Evolutionary conservation across 2,329 filamentous ascomycete genomes (phyloP).

Genomic region (Diaporthe sp.): DNA sequence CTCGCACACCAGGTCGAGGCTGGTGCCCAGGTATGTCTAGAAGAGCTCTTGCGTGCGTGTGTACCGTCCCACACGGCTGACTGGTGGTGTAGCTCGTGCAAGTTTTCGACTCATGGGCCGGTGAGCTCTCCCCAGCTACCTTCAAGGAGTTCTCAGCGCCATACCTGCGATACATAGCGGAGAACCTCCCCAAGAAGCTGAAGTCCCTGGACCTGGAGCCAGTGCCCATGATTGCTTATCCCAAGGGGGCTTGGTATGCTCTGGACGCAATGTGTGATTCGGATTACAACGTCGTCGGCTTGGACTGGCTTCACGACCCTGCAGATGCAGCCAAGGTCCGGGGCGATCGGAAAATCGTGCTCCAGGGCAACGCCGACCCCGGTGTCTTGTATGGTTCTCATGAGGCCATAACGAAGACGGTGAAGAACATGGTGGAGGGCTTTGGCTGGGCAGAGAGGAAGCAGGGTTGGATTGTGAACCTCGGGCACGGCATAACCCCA

Average conservation of each 20-base stretch:
- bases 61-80: constrained; percentile 24
- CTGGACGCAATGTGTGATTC: constrained; percentile 87
- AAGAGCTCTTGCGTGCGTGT: not conserved
- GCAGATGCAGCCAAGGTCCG: constrained; percentile 85
- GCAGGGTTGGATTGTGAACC: constrained; percentile 95
- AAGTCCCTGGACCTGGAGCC: constrained; percentile 78
- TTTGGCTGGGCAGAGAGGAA: constrained; percentile 81
- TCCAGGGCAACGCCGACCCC: constrained; percentile 97
- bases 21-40: constrained; percentile 78
- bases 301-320: constrained; percentile 95
- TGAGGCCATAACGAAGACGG: constrained; percentile 82
- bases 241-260: constrained; percentile 97
- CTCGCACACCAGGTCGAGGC: constrained; percentile 91
- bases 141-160: constrained; percentile 90
- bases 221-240: constrained; percentile 98
- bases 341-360: constrained; percentile 76
- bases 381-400: constrained; percentile 89
- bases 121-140: constrained; percentile 85
- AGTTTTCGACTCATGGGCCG: constrained; percentile 98
- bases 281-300: constrained; percentile 91
- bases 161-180: constrained; percentile 85
- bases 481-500: constrained; percentile 96
- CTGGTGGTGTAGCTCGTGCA: constrained; percentile 74
- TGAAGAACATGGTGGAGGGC: constrained; percentile 87
- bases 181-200: constrained; percentile 80